Conservation (phyloP, 805 yeast genomes). For the Candida awuae region DNA sequence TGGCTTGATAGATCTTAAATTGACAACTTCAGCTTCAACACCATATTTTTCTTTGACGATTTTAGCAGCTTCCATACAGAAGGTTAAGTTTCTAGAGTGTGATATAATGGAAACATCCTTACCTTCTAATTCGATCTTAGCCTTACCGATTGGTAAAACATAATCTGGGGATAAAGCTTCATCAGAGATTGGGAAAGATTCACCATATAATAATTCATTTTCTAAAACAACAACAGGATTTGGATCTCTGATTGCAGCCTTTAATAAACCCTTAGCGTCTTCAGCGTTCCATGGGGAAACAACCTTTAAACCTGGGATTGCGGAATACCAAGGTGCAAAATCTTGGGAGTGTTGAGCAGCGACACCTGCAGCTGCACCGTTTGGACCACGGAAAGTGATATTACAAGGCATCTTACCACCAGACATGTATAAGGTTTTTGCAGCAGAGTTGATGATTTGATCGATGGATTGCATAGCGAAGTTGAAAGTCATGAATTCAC, state of each 20-base stretch:
- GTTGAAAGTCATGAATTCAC: constrained; percentile 98
- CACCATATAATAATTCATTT: constrained; percentile 93
- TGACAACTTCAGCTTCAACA: constrained; percentile 86
- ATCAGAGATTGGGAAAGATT: constrained; percentile 79
- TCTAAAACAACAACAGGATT: constrained; percentile 95
- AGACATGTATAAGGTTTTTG: constrained; percentile 97
- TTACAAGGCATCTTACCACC: constrained; percentile 98
- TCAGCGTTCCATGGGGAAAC: constrained; percentile 91
- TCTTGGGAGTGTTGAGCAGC: constrained; percentile 99
- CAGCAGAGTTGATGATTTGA: constrained; percentile 97
- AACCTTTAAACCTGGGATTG: constrained; percentile 97
- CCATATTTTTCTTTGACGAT: constrained; percentile 74
- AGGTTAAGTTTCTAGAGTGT: constrained; percentile 85
- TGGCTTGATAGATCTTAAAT: constrained; percentile 96
- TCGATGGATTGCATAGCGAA: constrained; percentile 99
- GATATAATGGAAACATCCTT: constrained; percentile 82
- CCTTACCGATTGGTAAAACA: constrained; percentile 88
- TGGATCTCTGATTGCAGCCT: constrained; percentile 97
- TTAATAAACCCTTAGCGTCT: constrained; percentile 91
- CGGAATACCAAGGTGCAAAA: constrained; percentile 95
- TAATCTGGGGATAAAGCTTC: constrained; percentile 86
- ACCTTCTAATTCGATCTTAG: constrained; percentile 93
- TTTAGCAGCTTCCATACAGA: constrained; percentile 87
- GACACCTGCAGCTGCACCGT: constrained; percentile 99
- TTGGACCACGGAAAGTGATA: constrained; percentile 97